A percentile compares a stretch with the other conserved stretches of the same genome.
Evolutionary conservation across 108 stramenopile species (phyloP).

Genomic region (Mayamaea pseudoterrestris): DNA sequence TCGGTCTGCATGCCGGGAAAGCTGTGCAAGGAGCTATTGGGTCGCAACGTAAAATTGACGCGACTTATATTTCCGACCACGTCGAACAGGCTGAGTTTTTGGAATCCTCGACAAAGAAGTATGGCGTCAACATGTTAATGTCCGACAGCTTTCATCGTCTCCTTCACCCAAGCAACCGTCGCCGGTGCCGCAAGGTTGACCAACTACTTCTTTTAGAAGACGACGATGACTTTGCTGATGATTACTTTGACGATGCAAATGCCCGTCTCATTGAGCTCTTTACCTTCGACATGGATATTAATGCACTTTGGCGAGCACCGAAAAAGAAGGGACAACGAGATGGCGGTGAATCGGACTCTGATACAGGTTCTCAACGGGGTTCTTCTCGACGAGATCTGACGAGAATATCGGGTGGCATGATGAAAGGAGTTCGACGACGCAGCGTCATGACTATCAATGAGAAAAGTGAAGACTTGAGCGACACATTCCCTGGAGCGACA

Average conservation of each 20-base stretch:
- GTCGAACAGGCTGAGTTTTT: constrained; percentile 83
- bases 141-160: constrained; percentile 74
- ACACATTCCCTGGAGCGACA: neutral
- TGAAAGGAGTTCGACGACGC: constrained; percentile 3
- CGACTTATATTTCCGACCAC: constrained; percentile 84
- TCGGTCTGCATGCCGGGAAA: constrained; percentile 88
- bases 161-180: constrained; percentile 42
- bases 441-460: neutral
- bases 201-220: constrained; percentile 49
- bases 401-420: neutral
- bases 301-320: constrained; percentile 39
- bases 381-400: too few relatives aligned
- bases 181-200: constrained; percentile 69
- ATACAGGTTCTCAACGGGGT: neutral
- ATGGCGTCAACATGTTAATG: constrained; percentile 76
- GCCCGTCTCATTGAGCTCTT: constrained; percentile 54
- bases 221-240: constrained; percentile 27
- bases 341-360: constrained; percentile 2
- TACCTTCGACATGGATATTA: constrained; percentile 75
- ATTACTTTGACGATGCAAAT: constrained; percentile 18
- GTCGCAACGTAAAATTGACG: constrained; percentile 86
- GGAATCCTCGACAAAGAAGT: constrained; percentile 84
- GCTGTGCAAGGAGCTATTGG: constrained; percentile 97
- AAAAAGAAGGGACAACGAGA: constrained; percentile 1
- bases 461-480: neutral